phyloP scores from a whole-genome alignment of 441 rosid genomes.

The Corymbia calophylla region DNA sequence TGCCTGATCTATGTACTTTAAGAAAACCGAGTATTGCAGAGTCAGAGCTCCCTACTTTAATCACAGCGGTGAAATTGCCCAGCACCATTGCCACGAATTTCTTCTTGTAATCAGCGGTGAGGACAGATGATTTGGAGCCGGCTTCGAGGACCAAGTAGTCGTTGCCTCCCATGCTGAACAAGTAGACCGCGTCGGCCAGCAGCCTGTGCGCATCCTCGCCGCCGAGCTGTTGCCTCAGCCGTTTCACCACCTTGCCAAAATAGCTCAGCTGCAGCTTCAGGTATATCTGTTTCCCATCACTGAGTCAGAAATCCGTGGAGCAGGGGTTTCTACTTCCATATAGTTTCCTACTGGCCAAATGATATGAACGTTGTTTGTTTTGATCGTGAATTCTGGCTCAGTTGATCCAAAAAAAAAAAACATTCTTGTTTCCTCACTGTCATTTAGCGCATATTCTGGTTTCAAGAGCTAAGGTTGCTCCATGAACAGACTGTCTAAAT shows the following conservation, averaged over 20 bases:
- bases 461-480: not conserved
- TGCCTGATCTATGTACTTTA: not conserved
- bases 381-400: not conserved
- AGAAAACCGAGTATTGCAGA: not conserved
- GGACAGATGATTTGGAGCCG: not conserved
- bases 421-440: not conserved
- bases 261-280: slow-evolving; percentile 8
- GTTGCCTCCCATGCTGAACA: slow-evolving; percentile 19
- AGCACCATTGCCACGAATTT: slow-evolving; percentile 1
- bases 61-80: slow-evolving; percentile 6
- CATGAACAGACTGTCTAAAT: not conserved
- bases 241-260: slow-evolving; percentile 7
- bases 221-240: slow-evolving; percentile 6
- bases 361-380: not conserved
- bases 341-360: not conserved
- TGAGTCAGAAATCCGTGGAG: not conserved
- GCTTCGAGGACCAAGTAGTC: slow-evolving; percentile 8
- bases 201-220: not conserved
- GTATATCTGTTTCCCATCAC: slow-evolving; percentile 7
- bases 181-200: slow-evolving; percentile 7
- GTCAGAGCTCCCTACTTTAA: slow-evolving; percentile 1
- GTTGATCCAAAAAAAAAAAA: not conserved
- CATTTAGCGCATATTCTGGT: not conserved
- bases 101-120: not conserved
- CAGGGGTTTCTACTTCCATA: not conserved